Percentiles rank a stretch among this genome's conserved stretches.
Conservation (phyloP, 2,329 filamentous ascomycete genomes). For the Trichoderma hamatum region DNA sequence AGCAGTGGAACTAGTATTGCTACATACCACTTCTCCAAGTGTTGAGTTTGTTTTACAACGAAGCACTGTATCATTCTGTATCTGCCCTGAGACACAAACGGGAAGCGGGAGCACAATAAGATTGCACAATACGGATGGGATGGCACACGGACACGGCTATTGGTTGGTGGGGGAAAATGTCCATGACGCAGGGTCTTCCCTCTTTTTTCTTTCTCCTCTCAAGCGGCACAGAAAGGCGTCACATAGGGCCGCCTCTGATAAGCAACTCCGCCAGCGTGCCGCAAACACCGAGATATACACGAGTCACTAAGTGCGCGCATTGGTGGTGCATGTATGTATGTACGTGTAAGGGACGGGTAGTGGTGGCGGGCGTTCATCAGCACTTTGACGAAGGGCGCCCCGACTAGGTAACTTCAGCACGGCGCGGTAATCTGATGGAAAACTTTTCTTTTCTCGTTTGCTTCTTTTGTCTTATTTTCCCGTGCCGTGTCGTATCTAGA, state of each 20-base stretch:
- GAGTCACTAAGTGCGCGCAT: conserved; percentile 8
- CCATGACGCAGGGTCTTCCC: conserved; percentile 14
- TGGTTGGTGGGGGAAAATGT: neutral
- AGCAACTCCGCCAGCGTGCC: conserved; percentile 18
- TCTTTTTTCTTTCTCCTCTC: neutral
- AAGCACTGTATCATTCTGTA: neutral
- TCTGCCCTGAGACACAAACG: neutral
- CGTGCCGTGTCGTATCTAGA: conserved; percentile 7
- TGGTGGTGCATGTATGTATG: conserved; percentile 1
- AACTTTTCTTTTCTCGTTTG: neutral
- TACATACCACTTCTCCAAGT: neutral
- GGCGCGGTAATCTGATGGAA: neutral
- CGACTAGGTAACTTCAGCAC: neutral
- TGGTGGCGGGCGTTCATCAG: conserved; percentile 10
- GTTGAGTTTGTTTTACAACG: neutral
- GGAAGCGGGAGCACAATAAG: neutral
- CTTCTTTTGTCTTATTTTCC: neutral
- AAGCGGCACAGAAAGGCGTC: conserved; percentile 3
- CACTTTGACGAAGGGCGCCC: neutral
- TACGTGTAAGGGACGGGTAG: neutral
- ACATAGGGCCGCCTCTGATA: conserved; percentile 15
- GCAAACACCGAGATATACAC: conserved; percentile 20
- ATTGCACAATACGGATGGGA: conserved; percentile 5
- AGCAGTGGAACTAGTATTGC: neutral
- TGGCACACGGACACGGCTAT: neutral